Conservation (phyloP, 352 stramenopile genomes). For the Globisporangium polare region DNA sequence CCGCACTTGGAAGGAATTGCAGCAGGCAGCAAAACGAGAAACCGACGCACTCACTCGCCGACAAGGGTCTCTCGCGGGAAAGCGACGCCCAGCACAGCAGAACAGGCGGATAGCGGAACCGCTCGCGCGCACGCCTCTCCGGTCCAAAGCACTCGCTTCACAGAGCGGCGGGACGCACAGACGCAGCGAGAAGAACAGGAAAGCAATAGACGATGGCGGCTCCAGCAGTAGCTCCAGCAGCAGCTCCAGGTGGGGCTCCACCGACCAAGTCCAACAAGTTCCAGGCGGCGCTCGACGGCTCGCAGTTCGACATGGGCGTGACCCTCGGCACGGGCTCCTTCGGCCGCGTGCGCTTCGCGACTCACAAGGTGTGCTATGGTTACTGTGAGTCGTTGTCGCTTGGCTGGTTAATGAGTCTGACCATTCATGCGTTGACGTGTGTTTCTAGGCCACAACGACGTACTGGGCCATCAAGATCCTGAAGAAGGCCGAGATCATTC, state of each 20-base stretch:
- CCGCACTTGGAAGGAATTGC: slow-evolving; percentile 5
- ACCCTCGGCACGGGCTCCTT: slow-evolving; percentile 97
- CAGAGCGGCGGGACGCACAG: not conserved
- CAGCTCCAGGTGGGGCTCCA: not conserved
- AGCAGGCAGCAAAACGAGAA: slow-evolving; percentile 8
- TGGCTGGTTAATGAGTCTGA: too few species aligned
- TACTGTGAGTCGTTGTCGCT: too few species aligned
- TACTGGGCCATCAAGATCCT: slow-evolving; percentile 98
- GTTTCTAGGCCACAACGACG: slow-evolving; percentile 71
- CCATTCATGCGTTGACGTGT: not conserved
- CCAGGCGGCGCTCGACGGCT: slow-evolving; percentile 50
- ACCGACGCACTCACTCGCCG: not conserved
- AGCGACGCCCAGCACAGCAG: not conserved
- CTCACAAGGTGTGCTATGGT: slow-evolving; percentile 78
- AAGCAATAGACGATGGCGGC: slow-evolving; percentile 7
- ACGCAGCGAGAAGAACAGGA: not conserved
- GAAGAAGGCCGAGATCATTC: slow-evolving; percentile 96
- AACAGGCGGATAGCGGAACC: not conserved
- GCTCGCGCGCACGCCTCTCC: not conserved
- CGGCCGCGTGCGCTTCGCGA: slow-evolving; percentile 94
- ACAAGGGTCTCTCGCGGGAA: not conserved
- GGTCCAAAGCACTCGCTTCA: not conserved
- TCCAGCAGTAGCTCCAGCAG: too few species aligned
- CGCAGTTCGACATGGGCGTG: slow-evolving; percentile 95
- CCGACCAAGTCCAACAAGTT: slow-evolving; percentile 55